Evolutionary conservation across 1,284 basidiomycete species (phyloP), one percentile per base, ranked within the genome.

Genomic region (Cronartium quercuum): DNA sequence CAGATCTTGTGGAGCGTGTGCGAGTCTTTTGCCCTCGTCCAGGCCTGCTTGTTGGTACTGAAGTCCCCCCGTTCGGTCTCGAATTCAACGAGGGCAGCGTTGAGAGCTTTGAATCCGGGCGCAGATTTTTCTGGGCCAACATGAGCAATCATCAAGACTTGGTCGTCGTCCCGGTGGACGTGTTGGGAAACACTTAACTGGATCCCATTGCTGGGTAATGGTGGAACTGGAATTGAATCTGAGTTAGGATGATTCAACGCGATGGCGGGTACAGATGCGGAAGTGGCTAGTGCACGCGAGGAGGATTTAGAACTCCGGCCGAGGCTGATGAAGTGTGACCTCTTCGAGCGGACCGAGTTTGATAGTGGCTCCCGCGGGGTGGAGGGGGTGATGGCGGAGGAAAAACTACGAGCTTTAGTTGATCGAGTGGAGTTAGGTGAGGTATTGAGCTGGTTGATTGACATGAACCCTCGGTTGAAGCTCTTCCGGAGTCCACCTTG

Each of bases 381-480:
- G 78, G 76, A 75, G 63, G 41, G 67, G 4, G 61, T 34, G 13
- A 73, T 47, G n/a, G 40, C n/a, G 44, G 63, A 35, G 21, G 77
- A 58, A 7, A 55, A 61, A 57, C 60, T 63, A 4, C 73, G 69
- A 15, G 51, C 61, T 24, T 69, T 60, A 29, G 29, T 29, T 29
- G 29, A 29, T 29, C 29, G 29, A 7, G 67, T 60, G 4, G 57
- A 42, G 37, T 62, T 57, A 21, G 55, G 58, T 2, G 75, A 69
- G 3, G 76, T 68, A 9, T 68, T 18, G 18, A 77, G 76, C n/a
- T 76, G 76, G 51, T 76, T 76, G 24, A 76, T 71, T 9, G 77
- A 76, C 51, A 74, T 69, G n/a, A 75, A 77, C 15, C 71, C 73
- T 44, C 78, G 77, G 24, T 76, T 75, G 58, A 71, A 75, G 38